These are phyloP conservation scores for Penicillium atrosanguineum DNA, from an alignment of 495 filamentous ascomycete species.

Conservation along the genomic window DNA sequence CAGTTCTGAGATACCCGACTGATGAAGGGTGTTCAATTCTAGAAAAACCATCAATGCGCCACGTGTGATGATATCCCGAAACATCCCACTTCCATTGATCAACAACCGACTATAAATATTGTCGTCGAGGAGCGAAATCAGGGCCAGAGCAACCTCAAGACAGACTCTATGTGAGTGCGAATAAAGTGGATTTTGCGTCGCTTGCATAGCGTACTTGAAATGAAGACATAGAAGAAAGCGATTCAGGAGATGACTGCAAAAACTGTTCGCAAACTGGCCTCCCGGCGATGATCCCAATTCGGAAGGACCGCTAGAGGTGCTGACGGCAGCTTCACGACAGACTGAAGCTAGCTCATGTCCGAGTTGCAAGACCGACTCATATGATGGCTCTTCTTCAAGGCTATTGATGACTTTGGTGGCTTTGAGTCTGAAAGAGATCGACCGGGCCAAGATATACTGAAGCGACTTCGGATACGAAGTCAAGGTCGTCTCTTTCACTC, in stretches of 20 bases:
- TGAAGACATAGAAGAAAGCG: conserved; percentile 51
- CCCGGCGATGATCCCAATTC: conserved; percentile 7
- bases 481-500: not conserved
- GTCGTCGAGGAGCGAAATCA: conserved; percentile 42
- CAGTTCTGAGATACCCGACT: conserved; percentile 15
- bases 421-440: conserved; percentile 40
- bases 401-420: conserved; percentile 42
- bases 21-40: conserved; percentile 36
- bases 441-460: conserved; percentile 43
- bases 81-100: conserved; percentile 45
- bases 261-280: conserved; percentile 24
- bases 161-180: conserved; percentile 46
- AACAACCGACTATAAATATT: conserved; percentile 40
- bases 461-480: conserved; percentile 23
- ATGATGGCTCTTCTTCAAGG: conserved; percentile 43
- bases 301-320: not conserved
- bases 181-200: conserved; percentile 43
- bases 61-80: conserved; percentile 42
- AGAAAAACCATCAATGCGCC: conserved; percentile 31
- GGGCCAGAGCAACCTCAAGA: conserved; percentile 40
- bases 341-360: conserved; percentile 34
- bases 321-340: conserved; percentile 26
- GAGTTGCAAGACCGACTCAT: conserved; percentile 41
- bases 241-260: conserved; percentile 36
- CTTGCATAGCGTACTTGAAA: conserved; percentile 41